These are phyloP conservation scores for Stephanodiscus triporus DNA, from an alignment of 108 stramenopile genomes.

Conservation along the genomic window DNA sequence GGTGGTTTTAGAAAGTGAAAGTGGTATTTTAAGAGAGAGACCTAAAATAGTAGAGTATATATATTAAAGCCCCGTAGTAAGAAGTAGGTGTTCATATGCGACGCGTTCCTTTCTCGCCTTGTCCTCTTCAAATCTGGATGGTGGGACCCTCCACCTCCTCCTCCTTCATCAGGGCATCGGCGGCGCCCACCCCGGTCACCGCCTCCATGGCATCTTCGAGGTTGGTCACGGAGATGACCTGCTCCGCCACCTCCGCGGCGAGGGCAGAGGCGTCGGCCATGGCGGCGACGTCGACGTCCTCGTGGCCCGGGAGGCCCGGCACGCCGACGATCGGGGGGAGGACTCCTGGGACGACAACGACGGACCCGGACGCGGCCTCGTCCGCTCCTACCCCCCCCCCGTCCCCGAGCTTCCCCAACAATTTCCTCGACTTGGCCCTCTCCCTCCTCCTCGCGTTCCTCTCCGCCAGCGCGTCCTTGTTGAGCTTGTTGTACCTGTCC, in stretches of 20 bases:
- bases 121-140: conserved; percentile 1
- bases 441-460: conserved; percentile 79
- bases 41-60: conserved; percentile 55
- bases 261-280: conserved; percentile 20
- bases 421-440: conserved; percentile 65
- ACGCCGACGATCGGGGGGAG: too few species aligned
- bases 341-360: neutral
- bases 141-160: conserved; percentile 10
- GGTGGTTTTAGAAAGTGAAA: too few species aligned
- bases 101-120: neutral
- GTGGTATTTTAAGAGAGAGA: too few species aligned
- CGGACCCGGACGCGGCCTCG: neutral
- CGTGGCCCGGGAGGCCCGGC: neutral
- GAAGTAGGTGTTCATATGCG: neutral
- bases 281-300: neutral
- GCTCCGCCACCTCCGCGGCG: conserved; percentile 43
- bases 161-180: neutral
- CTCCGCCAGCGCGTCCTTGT: conserved; percentile 65
- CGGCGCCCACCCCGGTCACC: conserved; percentile 10
- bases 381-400: neutral
- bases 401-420: neutral
- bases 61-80: neutral
- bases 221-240: conserved; percentile 18
- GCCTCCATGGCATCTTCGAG: conserved; percentile 12
- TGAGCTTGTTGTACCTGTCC: conserved; percentile 78